Evolutionary conservation across 176 grass and related monocot species (phyloP).

Genomic region (Oryza brachyantha): DNA sequence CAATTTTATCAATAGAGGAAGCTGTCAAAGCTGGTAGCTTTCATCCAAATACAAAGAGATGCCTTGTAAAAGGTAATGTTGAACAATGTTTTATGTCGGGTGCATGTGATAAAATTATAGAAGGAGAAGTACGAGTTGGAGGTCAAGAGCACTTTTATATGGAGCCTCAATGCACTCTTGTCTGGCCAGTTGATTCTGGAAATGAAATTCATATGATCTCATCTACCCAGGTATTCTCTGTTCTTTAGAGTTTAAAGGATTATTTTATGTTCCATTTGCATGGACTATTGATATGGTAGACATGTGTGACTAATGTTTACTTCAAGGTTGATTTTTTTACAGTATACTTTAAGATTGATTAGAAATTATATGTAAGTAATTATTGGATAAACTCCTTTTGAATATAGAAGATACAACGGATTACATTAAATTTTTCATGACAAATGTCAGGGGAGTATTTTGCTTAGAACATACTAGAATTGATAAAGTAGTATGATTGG

Average conservation of each 20-base stretch:
- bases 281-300: neutral
- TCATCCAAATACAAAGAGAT: constrained; percentile 72
- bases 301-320: neutral
- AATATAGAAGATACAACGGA: neutral
- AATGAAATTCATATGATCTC: constrained; percentile 99
- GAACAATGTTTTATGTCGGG: constrained; percentile 64
- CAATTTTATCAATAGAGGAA: constrained; percentile 85
- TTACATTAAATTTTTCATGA: neutral
- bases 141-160: constrained; percentile 98
- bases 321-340: neutral
- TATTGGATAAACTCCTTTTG: neutral
- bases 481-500: neutral
- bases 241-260: constrained; percentile 23
- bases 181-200: constrained; percentile 93
- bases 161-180: constrained; percentile 80
- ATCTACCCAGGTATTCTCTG: constrained; percentile 80
- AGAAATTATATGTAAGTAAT: neutral
- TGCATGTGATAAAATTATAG: constrained; percentile 64
- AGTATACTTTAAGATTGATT: neutral
- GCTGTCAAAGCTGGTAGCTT: constrained; percentile 71
- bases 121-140: constrained; percentile 74
- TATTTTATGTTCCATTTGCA: neutral
- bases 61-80: constrained; percentile 74
- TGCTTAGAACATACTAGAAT: neutral
- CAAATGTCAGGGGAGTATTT: neutral